phyloP scores from a whole-genome alignment of 257 asterid genomes.

The Rehmannia glutinosa region DNA sequence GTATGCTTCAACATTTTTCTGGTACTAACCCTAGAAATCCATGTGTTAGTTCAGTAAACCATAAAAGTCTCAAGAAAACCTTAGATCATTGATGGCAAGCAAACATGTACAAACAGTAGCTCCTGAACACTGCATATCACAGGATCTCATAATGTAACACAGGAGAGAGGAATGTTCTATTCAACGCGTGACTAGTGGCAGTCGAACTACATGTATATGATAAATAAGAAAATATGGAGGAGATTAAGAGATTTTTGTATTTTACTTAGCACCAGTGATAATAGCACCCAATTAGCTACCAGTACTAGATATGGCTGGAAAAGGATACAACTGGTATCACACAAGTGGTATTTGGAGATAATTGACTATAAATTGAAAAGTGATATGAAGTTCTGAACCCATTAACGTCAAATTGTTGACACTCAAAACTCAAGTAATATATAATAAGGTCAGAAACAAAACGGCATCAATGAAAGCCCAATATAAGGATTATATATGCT shows the following conservation, averaged over 20 bases:
- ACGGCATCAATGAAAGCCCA: neutral
- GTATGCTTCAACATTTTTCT: slow-evolving; percentile 94
- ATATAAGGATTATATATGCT: slow-evolving; percentile 1
- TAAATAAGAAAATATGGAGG: neutral
- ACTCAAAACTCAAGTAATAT: neutral
- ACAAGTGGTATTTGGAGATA: neutral
- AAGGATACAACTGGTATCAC: neutral
- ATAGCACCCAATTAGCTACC: neutral
- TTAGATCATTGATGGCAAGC: slow-evolving; percentile 11
- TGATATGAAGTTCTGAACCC: neutral
- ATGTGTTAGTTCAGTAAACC: slow-evolving; percentile 7
- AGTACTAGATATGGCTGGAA: neutral
- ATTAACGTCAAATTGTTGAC: neutral
- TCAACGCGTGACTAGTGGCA: neutral
- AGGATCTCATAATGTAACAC: slow-evolving; percentile 13
- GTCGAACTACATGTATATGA: neutral
- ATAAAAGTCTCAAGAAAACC: slow-evolving; percentile 10
- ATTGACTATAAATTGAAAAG: neutral
- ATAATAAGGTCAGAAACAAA: neutral
- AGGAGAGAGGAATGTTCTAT: slow-evolving; percentile 6
- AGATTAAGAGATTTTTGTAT: neutral
- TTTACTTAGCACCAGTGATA: neutral
- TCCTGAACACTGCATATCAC: neutral
- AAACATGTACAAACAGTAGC: neutral
- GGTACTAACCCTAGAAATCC: slow-evolving; percentile 83